A percentile compares a stretch with the other conserved stretches of the same genome.
These are phyloP conservation scores for Musa balbisiana DNA, from an alignment of 202 grass and related monocot genomes.

Conservation along the genomic window DNA sequence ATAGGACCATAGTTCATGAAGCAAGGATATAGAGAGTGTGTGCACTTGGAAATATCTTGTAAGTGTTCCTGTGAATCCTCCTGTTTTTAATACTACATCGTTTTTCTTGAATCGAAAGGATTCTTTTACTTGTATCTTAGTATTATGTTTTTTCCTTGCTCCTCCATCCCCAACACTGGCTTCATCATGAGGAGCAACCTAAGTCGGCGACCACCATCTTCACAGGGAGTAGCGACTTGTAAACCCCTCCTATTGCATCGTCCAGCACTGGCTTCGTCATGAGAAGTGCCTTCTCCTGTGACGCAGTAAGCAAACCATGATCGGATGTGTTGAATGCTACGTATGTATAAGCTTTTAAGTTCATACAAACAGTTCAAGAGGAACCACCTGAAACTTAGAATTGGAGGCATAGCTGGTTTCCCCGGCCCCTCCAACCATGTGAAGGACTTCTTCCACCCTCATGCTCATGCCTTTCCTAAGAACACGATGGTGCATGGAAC, in stretches of 20 bases:
- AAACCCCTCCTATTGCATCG: neutral
- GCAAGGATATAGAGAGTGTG: too few species aligned
- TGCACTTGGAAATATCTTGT: too few species aligned
- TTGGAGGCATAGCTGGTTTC: constrained; percentile 4
- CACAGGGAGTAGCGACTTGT: too few species aligned
- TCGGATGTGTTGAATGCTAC: neutral
- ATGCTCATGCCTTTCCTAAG: neutral
- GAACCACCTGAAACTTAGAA: neutral
- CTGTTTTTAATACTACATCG: too few species aligned
- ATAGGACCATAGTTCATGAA: too few species aligned
- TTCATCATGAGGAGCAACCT: constrained; percentile 27
- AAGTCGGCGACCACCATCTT: constrained; percentile 10
- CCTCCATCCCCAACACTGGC: too few species aligned
- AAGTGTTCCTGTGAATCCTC: too few species aligned
- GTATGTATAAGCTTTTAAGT: neutral
- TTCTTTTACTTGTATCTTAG: too few species aligned
- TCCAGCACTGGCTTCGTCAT: neutral
- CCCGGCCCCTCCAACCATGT: constrained; percentile 9
- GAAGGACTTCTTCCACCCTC: neutral
- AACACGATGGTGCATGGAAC: too few species aligned
- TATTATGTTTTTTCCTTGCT: too few species aligned
- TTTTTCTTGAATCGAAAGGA: too few species aligned
- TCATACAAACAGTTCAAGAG: neutral
- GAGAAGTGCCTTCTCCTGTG: neutral
- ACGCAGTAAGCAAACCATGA: too few species aligned